Base-by-base conservation (phyloP, 2,329 filamentous ascomycete genomes). In the Aureobasidium uvarum region DNA sequence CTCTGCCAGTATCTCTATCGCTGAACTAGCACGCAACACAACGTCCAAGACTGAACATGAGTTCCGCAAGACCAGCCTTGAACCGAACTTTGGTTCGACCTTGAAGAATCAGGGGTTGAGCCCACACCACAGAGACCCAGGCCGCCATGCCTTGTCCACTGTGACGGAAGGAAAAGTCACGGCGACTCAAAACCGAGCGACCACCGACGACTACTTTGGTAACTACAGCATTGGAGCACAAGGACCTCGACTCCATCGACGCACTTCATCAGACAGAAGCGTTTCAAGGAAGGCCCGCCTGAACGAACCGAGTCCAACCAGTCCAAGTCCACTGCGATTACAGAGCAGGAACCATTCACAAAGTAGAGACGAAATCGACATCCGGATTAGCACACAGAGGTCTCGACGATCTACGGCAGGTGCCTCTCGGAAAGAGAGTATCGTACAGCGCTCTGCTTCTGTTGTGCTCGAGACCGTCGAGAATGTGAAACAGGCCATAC, bases 1-100 rank as follows among this genome's bases (percentile, higher is more conserved):
- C 20, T 50, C 63, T 7, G 33, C 52, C 20, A 65, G 63, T 45
- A 14, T 65, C 18, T 60, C 52, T 33, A 18, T 59, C 10, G 63
- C 52, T 11, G 63, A 7, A 7, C 3, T 59, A n/a, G 33, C 25
- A 11, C 51, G 54, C 4, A 33, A 25, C 5, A 16, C 38, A n/a
- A 31, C 36, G 10, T 11, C 25, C 16, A 41, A 16, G 20, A 3
- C 16, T 6, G 14, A n/a, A 28, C 39, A 31, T 31, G 38, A 55
- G 18, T 64, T 56, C 6, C 50, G 63, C 23, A 65, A 65, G 45
- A 59, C 63, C 36, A 65, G 63, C 23, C 45, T 65, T 16, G 54
- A 43, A 23, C 51, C 62, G 8, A 64, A 56, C 16, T 58, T 41
- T 43, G 38, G 10, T 13, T 54, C 60, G 23, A 33, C 18, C 28